phyloP scores from a whole-genome alignment of 1,284 basidiomycete genomes.

The Ustilago crameri region DNA sequence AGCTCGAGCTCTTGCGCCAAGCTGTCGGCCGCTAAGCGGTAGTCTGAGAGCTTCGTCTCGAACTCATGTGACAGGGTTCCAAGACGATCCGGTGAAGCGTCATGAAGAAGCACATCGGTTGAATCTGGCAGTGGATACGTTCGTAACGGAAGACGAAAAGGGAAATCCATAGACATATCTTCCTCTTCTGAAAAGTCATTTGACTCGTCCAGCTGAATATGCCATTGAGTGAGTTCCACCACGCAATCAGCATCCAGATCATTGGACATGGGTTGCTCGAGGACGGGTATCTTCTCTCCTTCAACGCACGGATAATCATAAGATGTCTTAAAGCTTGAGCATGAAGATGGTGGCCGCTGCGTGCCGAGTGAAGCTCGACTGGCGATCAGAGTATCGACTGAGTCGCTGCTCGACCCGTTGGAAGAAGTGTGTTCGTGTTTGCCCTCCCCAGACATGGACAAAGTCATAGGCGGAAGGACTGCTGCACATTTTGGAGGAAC shows the following conservation, averaged over 20 bases:
- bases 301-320: not conserved
- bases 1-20: conserved; percentile 2
- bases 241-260: too few species aligned
- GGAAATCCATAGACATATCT: not conserved
- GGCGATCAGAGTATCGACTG: conserved; percentile 3
- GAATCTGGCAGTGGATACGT: not conserved
- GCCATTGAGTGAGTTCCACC: too few species aligned
- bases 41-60: conserved; percentile 1
- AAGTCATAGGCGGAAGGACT: not conserved
- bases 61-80: conserved; percentile 1
- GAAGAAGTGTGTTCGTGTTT: too few species aligned
- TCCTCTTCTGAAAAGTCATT: not conserved
- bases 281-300: too few species aligned
- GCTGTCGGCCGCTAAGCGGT: conserved; percentile 4
- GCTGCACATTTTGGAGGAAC: too few species aligned
- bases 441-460: too few species aligned
- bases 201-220: too few species aligned
- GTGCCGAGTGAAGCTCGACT: not conserved
- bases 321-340: not conserved
- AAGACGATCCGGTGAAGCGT: not conserved
- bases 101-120: not conserved
- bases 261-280: too few species aligned
- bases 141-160: not conserved
- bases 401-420: not conserved
- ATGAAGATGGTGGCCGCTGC: not conserved